Evolutionary conservation across 108 stramenopile genomes (phyloP), one percentile per base, ranked within the genome.

Genomic region (Asterionellopsis glacialis): DNA sequence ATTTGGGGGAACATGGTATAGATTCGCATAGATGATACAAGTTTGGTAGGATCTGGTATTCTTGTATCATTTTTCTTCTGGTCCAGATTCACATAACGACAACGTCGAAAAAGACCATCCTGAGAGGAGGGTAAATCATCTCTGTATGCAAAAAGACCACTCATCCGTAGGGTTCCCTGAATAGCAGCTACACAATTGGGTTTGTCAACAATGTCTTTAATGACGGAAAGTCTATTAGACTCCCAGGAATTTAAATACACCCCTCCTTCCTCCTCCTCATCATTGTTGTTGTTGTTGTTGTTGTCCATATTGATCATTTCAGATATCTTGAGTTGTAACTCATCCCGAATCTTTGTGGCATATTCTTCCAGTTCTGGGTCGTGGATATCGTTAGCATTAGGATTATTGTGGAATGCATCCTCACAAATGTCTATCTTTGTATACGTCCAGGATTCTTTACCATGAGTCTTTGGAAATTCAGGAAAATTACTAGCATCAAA

Each of bases 1-100:
- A 68, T 73, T 63, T 73, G 72, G 28, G 72, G 72, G 41, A 73
- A 73, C 72, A 68, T 68, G 26, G 72, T 61, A 24, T 68, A 68
- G 5, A 73, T 55, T 48, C 55, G n/a, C 23, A 58, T 57, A 24
- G 65, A 73, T 10, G 50, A 11, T 14, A 33, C 61, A 0, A 73
- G 15, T 15, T 52, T 19, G 15, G 15, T 13, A 19, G 72, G 54
- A 33, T 33, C 33, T 33, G 7, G 33, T 33, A 7, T n/a, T n/a
- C 33, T 5, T 33, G 33, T 33, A n/a, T n/a, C n/a, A n/a, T n/a
- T n/a, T n/a, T n/a, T n/a, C n/a, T n/a, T n/a, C n/a, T 33, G 33
- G 33, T 33, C 33, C 2, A 33, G 33, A 33, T 7, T 33, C 33
- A 33, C 33, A 7, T 33, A 7, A 2, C 33, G 33, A 33, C 33